These are phyloP conservation scores for Syncephalis fuscata DNA, from an alignment of 371 early-diverging fungal genomes.

Conservation along the genomic window DNA sequence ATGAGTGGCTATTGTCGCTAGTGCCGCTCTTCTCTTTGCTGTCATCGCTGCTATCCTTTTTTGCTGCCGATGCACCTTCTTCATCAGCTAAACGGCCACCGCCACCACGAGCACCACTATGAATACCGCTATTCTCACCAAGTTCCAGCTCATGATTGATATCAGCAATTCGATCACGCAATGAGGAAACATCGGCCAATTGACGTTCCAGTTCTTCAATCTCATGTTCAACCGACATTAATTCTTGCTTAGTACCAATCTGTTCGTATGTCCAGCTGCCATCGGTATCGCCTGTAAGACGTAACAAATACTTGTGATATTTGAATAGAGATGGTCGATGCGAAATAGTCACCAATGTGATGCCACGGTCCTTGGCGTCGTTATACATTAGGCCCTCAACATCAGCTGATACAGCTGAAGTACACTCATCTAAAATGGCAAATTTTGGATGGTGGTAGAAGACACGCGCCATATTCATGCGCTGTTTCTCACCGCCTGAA, in stretches of 20 bases:
- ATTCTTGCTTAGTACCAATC: slow-evolving; percentile 55
- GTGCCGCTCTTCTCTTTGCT: no score
- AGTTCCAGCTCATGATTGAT: slow-evolving; percentile 42
- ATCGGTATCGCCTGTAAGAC: slow-evolving; percentile 49
- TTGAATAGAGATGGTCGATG: slow-evolving; percentile 79
- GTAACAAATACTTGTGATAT: slow-evolving; percentile 65
- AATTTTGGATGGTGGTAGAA: slow-evolving; percentile 76
- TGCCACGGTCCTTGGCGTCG: slow-evolving; percentile 62
- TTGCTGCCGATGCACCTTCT: no score
- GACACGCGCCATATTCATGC: slow-evolving; percentile 52
- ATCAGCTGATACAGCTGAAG: slow-evolving; percentile 72
- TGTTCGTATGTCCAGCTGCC: slow-evolving; percentile 66
- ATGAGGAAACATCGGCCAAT: slow-evolving; percentile 49
- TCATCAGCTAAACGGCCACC: background rate
- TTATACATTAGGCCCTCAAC: slow-evolving; percentile 82
- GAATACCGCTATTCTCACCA: slow-evolving; percentile 1
- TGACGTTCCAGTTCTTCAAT: slow-evolving; percentile 52
- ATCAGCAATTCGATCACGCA: slow-evolving; percentile 43
- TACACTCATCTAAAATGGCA: slow-evolving; percentile 63
- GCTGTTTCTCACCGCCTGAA: slow-evolving; percentile 83
- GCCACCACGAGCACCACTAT: background rate
- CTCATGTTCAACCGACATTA: slow-evolving; percentile 69
- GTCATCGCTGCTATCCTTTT: no score
- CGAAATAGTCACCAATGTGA: slow-evolving; percentile 63
- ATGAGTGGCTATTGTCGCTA: no score